A percentile compares a stretch with the other conserved stretches of the same genome.
phyloP scores from a whole-genome alignment of 2,329 filamentous ascomycete species.

The Fusarium haematococcum region DNA sequence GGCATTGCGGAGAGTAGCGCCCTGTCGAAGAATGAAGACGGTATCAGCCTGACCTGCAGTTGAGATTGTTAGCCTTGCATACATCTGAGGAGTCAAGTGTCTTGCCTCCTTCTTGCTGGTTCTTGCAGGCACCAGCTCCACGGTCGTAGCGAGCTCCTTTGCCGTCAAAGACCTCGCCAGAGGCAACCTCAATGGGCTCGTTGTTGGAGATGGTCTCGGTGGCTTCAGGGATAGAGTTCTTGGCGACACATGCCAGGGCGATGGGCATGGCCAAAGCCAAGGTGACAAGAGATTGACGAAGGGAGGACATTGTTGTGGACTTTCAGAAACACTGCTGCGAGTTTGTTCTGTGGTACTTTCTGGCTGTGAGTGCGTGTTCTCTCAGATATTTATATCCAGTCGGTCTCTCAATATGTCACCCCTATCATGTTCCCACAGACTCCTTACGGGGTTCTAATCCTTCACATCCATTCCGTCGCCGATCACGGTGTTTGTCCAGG shows the following conservation, averaged over 20 bases:
- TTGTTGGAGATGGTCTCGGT: constrained; percentile 39
- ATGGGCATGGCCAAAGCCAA: constrained; percentile 28
- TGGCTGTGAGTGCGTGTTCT: neutral
- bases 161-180: constrained; percentile 45
- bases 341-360: neutral
- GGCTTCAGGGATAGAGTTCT: constrained; percentile 40
- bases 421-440: neutral
- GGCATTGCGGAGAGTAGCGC: constrained; percentile 29
- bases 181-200: constrained; percentile 43
- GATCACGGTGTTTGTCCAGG: neutral
- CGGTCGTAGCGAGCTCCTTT: constrained; percentile 49
- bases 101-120: constrained; percentile 52
- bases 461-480: neutral
- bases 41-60: constrained; percentile 7
- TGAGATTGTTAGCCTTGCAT: neutral
- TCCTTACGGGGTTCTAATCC: neutral
- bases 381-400: neutral
- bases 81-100: accelerated
- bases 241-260: constrained; percentile 44
- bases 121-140: constrained; percentile 50
- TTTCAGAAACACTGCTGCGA: neutral
- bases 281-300: neutral
- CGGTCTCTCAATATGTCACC: neutral
- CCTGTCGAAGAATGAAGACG: constrained; percentile 31
- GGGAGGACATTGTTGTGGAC: neutral